These are phyloP conservation scores for Trichoderma reesei DNA, from an alignment of 495 filamentous ascomycete species.

Conservation along the genomic window DNA sequence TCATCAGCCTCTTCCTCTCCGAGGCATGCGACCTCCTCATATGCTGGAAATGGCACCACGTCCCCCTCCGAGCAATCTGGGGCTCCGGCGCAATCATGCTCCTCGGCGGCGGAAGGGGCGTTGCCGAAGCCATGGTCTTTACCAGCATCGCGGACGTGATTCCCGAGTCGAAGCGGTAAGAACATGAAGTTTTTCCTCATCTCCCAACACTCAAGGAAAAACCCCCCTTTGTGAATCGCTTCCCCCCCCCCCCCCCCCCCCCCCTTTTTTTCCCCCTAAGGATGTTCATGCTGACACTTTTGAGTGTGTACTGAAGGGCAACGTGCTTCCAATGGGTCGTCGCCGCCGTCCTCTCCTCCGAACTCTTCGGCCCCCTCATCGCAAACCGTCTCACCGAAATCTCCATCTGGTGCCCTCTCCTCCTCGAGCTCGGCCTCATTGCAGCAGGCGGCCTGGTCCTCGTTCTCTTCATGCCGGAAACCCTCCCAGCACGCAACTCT, in stretches of 20 bases:
- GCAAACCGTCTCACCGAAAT: not conserved
- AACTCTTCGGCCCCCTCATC: not conserved
- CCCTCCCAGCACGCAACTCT: not conserved
- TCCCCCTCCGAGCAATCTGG: slow-evolving; percentile 1
- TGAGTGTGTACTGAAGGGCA: not conserved
- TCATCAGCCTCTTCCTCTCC: not conserved
- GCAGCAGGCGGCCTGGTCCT: not conserved
- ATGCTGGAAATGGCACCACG: not conserved
- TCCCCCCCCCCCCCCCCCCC: not conserved
- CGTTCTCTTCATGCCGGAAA: not conserved
- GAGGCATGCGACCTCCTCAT: not conserved
- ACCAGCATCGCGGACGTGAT: not conserved
- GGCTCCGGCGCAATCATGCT: slow-evolving; percentile 1
- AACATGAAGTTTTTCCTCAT: not conserved
- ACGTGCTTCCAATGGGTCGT: slow-evolving; percentile 5
- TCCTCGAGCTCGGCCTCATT: not conserved
- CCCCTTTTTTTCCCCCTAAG: not conserved
- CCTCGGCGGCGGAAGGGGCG: not conserved
- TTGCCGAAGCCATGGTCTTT: slow-evolving; percentile 2
- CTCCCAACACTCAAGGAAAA: not conserved
- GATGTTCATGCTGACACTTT: no score
- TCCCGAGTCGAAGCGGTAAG: not conserved
- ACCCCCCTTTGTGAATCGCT: not conserved
- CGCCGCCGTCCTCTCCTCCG: not conserved
- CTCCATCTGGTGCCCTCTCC: not conserved